Evolutionary conservation across 1,284 basidiomycete genomes (phyloP).

Genomic region (Cronartium ribicola): DNA sequence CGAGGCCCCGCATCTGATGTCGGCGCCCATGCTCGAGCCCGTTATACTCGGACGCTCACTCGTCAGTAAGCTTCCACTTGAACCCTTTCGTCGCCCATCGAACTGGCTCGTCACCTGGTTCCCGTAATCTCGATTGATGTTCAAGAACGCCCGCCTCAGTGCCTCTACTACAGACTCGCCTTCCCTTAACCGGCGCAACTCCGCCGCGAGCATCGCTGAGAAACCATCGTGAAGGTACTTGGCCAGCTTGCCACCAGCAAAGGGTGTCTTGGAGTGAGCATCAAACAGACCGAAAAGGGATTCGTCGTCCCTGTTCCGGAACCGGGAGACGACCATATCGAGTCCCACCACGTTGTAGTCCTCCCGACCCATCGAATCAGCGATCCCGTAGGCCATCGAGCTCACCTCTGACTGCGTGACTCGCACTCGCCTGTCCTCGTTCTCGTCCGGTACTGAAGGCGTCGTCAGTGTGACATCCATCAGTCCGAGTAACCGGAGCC

Average conservation of each 20-base stretch:
- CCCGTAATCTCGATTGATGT: constrained; percentile 66
- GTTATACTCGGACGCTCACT: constrained; percentile 48
- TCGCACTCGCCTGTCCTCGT: constrained; percentile 81
- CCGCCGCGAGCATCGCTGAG: constrained; percentile 60
- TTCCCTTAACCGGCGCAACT: constrained; percentile 59
- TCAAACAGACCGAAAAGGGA: constrained; percentile 96
- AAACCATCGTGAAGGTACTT: constrained; percentile 81
- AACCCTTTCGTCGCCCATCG: constrained; percentile 63
- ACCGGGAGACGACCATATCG: constrained; percentile 85
- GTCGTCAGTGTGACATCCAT: constrained; percentile 96
- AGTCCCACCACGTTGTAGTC: constrained; percentile 60
- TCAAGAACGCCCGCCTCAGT: constrained; percentile 75
- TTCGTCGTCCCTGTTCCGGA: constrained; percentile 70
- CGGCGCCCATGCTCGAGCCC: constrained; percentile 40
- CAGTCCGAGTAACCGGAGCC: constrained; percentile 82
- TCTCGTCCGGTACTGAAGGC: constrained; percentile 80
- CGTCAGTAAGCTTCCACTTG: constrained; percentile 60
- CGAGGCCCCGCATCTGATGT: constrained; percentile 67
- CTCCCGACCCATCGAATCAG: constrained; percentile 77
- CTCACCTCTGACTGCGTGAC: constrained; percentile 87
- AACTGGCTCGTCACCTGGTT: constrained; percentile 61
- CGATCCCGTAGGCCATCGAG: constrained; percentile 93
- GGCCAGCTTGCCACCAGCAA: constrained; percentile 52
- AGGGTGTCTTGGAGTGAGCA: constrained; percentile 60
- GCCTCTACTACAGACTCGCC: constrained; percentile 68